These are phyloP conservation scores for Naumovozyma dairenensis DNA, from an alignment of 805 yeast genomes.

Conservation along the genomic window DNA sequence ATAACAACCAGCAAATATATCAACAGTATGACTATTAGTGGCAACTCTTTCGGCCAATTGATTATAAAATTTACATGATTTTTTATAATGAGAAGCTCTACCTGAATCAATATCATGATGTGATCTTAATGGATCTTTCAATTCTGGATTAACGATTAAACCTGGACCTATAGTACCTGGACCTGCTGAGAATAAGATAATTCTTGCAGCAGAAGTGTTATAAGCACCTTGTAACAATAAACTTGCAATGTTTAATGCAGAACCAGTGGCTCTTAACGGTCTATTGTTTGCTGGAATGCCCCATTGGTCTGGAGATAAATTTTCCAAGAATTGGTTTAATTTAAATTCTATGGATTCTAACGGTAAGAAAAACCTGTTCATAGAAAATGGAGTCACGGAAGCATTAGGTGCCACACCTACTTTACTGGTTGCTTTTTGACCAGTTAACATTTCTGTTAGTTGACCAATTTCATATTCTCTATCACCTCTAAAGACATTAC, in stretches of 20 bases:
- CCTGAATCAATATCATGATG: constrained; percentile 95
- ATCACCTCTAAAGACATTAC: constrained; percentile 80
- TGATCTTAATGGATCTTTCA: constrained; percentile 94
- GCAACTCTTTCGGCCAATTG: constrained; percentile 63
- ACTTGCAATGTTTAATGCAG: constrained; percentile 80
- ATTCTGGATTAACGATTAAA: constrained; percentile 78
- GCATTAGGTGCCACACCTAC: constrained; percentile 21
- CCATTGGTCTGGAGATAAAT: constrained; percentile 79
- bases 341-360: constrained; percentile 74
- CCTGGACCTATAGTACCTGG: constrained; percentile 96
- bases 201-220: constrained; percentile 79
- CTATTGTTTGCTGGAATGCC: constrained; percentile 74
- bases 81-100: constrained; percentile 74
- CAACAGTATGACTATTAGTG: constrained; percentile 67
- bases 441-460: constrained; percentile 53
- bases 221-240: constrained; percentile 72
- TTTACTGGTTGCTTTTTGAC: constrained; percentile 37
- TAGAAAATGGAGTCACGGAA: constrained; percentile 36
- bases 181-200: constrained; percentile 87
- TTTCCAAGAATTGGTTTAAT: constrained; percentile 69
- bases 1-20: constrained; percentile 88
- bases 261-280: constrained; percentile 85
- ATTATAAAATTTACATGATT: constrained; percentile 76
- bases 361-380: constrained; percentile 62
- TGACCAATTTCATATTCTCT: constrained; percentile 59